Base-by-base conservation (phyloP, 495 filamentous ascomycete genomes). In the Podospora bellae-mahoneyi region DNA sequence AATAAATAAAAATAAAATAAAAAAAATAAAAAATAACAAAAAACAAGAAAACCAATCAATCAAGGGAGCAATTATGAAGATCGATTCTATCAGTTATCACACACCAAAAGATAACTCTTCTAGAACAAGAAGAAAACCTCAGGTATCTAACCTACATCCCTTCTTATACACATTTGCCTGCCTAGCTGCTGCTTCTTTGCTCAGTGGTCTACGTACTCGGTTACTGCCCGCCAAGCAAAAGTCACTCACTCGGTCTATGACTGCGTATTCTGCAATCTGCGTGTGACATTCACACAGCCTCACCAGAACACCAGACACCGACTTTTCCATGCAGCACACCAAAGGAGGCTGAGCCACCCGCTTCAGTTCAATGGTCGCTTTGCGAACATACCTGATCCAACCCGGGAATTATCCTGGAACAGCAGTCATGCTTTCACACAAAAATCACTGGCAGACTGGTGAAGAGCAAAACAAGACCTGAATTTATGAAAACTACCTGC, bases 401-500 rank as follows among this genome's bases (percentile, higher is more conserved):
- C 4, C 34, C 34, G 34, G 10, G 10, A 10, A 39, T 39, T 39
- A 0, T 39, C 10, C 5, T 39, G 34, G 4, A 39, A 5, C 23
- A 23, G 23, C 23, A 23, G 23, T 23, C 23, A 23, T 23, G 23
- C 23, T 23, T 23, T 23, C 23, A 23, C 23, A 23, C 23, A 23
- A 1, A 23, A 23, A 23, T 23, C 23, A 23, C 23, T 2, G 1
- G 23, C 23, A 23, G 23, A 23, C 23, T 2, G 18, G 48, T 16
- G 30, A 65, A 66, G 48, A 23, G 39, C 63, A 64, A 72, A 72
- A 66, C 67, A 64, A 68, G 64, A 66, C 65, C 34, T 76, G 65
- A 59, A 74, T 74, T 74, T 28, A 75, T 71, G 74, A 74, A 69
- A 75, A 68, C 67, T 73, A 74, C 65, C 65, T 68, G 64, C 60